Percentiles rank a stretch among this genome's conserved stretches.
These are phyloP conservation scores for Collybia sp. DNA, from an alignment of 768 basidiomycete species.

Conservation along the genomic window DNA sequence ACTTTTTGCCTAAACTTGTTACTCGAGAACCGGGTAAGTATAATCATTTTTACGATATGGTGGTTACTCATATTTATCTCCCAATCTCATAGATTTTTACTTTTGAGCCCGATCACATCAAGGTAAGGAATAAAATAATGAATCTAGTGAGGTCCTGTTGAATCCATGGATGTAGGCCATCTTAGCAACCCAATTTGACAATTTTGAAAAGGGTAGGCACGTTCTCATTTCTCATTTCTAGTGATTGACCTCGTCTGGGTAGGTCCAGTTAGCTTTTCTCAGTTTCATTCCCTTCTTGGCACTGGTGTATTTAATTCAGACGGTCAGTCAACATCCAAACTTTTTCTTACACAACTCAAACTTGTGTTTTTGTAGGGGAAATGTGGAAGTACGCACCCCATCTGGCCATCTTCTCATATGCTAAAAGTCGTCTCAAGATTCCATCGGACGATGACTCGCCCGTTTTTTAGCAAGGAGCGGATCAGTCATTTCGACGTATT, in stretches of 20 bases:
- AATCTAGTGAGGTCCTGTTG: not conserved
- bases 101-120: slow-evolving; percentile 38
- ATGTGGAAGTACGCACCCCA: slow-evolving; percentile 46
- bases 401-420: not conserved
- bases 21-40: slow-evolving; percentile 31
- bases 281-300: slow-evolving; percentile 34
- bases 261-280: slow-evolving; percentile 12
- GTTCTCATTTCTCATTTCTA: not conserved
- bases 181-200: slow-evolving; percentile 32
- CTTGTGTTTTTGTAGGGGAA: slow-evolving; percentile 28
- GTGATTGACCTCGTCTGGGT: slow-evolving; percentile 3
- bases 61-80: not conserved
- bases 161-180: slow-evolving; percentile 14
- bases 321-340: slow-evolving; percentile 23
- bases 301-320: slow-evolving; percentile 59
- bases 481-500: slow-evolving; percentile 56
- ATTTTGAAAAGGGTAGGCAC: slow-evolving; percentile 26
- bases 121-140: slow-evolving; percentile 5
- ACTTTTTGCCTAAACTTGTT: slow-evolving; percentile 23
- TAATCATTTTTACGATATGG: not conserved
- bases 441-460: slow-evolving; percentile 55
- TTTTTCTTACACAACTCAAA: not conserved
- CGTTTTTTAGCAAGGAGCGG: slow-evolving; percentile 52
- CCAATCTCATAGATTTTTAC: slow-evolving; percentile 33
- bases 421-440: slow-evolving; percentile 29